These are phyloP conservation scores for Xylaria venustula DNA, from an alignment of 495 filamentous ascomycete genomes.

Conservation along the genomic window DNA sequence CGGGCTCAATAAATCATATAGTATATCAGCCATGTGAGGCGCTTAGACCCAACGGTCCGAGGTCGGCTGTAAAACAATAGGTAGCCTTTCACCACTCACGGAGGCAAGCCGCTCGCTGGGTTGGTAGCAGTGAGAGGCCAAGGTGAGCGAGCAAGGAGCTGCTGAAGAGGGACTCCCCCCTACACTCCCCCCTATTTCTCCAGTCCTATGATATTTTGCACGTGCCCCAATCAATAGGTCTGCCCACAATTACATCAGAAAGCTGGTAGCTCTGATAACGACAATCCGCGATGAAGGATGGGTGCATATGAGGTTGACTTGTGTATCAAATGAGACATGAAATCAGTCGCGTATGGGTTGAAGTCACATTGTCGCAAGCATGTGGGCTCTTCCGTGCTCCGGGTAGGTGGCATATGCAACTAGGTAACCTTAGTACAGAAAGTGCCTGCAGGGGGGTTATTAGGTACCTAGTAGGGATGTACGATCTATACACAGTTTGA, in stretches of 20 bases:
- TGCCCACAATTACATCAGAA: background rate
- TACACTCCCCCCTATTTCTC: background rate
- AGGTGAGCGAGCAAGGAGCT: background rate
- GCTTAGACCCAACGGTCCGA: background rate
- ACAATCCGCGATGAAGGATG: background rate
- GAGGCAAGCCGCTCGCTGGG: background rate
- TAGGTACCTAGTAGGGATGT: too few species aligned
- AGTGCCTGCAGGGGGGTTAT: too few species aligned
- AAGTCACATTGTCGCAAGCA: too few species aligned
- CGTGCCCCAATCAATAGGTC: background rate
- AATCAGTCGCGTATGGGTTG: too few species aligned
- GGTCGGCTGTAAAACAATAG: background rate
- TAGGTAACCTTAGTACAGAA: too few species aligned
- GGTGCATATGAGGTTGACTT: background rate
- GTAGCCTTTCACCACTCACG: background rate
- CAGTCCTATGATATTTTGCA: background rate
- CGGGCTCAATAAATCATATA: constrained; percentile 66
- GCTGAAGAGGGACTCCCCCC: too few species aligned
- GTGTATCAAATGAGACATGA: background rate
- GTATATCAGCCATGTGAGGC: constrained; percentile 60
- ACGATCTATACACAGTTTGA: too few species aligned
- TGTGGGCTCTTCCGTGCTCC: too few species aligned
- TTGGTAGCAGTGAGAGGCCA: background rate
- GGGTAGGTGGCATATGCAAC: too few species aligned
- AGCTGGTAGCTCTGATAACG: background rate